Conservation (phyloP, 495 filamentous ascomycete species). For the Hyaloscypha variabilis region DNA sequence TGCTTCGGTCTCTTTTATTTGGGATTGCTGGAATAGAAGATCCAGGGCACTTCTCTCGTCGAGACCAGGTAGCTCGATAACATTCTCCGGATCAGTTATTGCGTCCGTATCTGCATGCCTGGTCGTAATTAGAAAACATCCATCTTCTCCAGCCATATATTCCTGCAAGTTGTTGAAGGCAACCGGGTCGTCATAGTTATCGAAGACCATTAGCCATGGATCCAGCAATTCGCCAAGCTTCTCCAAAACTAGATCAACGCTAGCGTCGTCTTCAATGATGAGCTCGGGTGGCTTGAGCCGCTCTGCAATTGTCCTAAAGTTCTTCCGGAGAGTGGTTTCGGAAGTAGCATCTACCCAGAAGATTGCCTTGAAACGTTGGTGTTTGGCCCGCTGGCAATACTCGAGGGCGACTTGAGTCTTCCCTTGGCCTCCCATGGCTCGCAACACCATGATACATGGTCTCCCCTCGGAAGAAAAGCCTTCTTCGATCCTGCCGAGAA, state of each 20-base stretch:
- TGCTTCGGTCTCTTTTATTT: neutral
- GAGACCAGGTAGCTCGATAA: constrained; percentile 15
- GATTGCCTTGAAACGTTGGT: too few species aligned
- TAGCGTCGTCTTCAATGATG: too few species aligned
- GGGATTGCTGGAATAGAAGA: constrained; percentile 27
- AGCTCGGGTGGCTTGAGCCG: too few species aligned
- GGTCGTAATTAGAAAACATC: constrained; percentile 32
- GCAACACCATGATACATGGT: too few species aligned
- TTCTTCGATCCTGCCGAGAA: too few species aligned
- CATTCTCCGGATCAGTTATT: neutral
- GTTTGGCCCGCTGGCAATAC: too few species aligned
- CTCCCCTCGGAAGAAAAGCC: too few species aligned
- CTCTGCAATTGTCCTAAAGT: constrained; percentile 13
- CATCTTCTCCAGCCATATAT: constrained; percentile 14
- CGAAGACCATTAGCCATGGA: constrained; percentile 36
- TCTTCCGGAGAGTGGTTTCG: too few species aligned
- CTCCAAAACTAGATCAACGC: too few species aligned
- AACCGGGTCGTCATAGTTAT: constrained; percentile 34
- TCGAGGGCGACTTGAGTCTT: too few species aligned
- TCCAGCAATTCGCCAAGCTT: constrained; percentile 23
- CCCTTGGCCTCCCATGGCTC: too few species aligned
- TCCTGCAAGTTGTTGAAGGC: constrained; percentile 20
- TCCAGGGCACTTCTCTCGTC: constrained; percentile 29
- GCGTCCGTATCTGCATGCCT: constrained; percentile 20
- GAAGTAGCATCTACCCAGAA: too few species aligned